These are phyloP conservation scores for Neobulgaria alba DNA, from an alignment of 2,329 filamentous ascomycete species.

Conservation along the genomic window DNA sequence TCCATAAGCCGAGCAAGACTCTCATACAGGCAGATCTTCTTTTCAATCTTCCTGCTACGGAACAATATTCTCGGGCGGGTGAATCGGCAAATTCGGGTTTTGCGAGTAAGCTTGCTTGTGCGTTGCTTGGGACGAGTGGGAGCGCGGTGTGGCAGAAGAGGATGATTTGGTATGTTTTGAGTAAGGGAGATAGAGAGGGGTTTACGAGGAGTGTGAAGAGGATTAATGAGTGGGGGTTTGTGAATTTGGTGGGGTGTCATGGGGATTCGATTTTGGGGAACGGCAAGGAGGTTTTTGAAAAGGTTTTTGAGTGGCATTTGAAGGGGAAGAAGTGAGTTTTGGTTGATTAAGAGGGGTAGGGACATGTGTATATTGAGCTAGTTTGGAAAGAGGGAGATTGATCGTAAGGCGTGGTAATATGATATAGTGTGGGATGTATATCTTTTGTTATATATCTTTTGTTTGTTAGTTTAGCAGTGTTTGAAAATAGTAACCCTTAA, in stretches of 20 bases:
- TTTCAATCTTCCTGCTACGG: slow-evolving; percentile 81
- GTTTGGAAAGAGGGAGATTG: too few species aligned
- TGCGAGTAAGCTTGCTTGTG: slow-evolving; percentile 47
- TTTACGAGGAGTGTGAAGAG: slow-evolving; percentile 61
- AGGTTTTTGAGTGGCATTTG: slow-evolving; percentile 79
- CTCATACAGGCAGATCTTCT: slow-evolving; percentile 85
- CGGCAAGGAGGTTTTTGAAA: slow-evolving; percentile 68
- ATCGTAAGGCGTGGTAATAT: too few species aligned
- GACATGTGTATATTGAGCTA: too few species aligned
- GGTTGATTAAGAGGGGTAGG: neutral
- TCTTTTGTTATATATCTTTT: too few species aligned
- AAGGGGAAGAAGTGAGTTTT: slow-evolving; percentile 30
- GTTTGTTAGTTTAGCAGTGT: too few species aligned
- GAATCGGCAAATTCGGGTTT: slow-evolving; percentile 47
- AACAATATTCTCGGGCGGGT: slow-evolving; percentile 65
- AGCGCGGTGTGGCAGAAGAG: slow-evolving; percentile 66
- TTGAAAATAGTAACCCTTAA: too few species aligned
- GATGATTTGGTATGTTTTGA: slow-evolving; percentile 70
- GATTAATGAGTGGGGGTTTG: slow-evolving; percentile 77
- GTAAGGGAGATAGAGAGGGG: slow-evolving; percentile 48
- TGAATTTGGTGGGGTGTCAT: slow-evolving; percentile 81
- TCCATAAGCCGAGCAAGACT: slow-evolving; percentile 68
- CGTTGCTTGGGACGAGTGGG: slow-evolving; percentile 53
- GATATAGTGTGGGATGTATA: too few species aligned
- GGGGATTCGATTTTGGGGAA: slow-evolving; percentile 73